Base-by-base conservation (phyloP, 1,284 basidiomycete genomes). In the Coriolopsis trogii region DNA sequence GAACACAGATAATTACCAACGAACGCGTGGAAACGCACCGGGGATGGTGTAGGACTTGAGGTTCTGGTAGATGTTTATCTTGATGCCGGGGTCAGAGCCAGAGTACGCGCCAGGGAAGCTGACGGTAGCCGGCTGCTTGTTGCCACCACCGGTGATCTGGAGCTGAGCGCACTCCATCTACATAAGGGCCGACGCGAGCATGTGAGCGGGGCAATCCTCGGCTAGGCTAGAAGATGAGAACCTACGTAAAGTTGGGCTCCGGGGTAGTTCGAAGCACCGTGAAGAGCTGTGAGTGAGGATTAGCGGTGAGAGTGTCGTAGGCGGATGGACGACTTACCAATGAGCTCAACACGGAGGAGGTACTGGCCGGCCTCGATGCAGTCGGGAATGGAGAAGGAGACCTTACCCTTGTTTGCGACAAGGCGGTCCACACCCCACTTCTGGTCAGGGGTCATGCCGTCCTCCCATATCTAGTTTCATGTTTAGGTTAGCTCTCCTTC, bases 151-250 rank as follows among this genome's bases (percentile, higher is more conserved):
- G n/a, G 76, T 79, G 47, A 81, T 74, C 48, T 75, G 59, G 43
- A 81, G 62, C 58, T 80, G 78, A n/a, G 76, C 77, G 45, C 77
- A 80, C 61, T 78, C 76, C 77, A 79, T 77, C 76, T 79, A 46
- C 37, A 30, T 8, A n/a, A n/a, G 51, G 25, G 39, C 8, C 15
- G 47, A 12, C 6, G 13, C 20, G 10, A 26, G 44, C 16, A 25
- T 38, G 6, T 16, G 4, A 45, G 20, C 30, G n/a, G 8, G 33
- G n/a, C n/a, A 16, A 1, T 34, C 3, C 6, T 12, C 33, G n/a
- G n/a, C 33, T 34, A n/a, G 33, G 33, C 33, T 34, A 18, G 29
- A 12, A 21, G 2, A 24, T 23, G n/a, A 18, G 40, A n/a, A 43
- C 37, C 41, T 16, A 42, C 62, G 46, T 79, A 80, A 62, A 81